Evolutionary conservation across 768 basidiomycete species (phyloP).

Genomic region (Krasilnikovozyma curviuscula): DNA sequence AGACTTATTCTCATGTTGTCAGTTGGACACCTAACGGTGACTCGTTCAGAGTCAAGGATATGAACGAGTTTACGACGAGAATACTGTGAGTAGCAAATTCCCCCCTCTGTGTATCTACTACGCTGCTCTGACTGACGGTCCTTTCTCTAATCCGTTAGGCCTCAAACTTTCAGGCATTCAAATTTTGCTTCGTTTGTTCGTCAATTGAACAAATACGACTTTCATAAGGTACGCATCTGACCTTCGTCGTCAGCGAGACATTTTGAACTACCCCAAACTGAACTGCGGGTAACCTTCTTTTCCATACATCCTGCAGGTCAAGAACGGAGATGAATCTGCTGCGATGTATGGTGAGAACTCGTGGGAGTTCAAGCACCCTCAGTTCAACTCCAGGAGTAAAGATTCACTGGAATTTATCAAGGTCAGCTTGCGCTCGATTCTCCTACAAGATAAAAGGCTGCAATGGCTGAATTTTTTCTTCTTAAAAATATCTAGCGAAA

Average conservation of each 20-base stretch:
- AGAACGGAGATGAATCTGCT: constrained; percentile 65
- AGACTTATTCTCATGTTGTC: constrained; percentile 48
- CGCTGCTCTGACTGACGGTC: background rate
- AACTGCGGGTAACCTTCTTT: background rate
- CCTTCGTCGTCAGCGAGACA: background rate
- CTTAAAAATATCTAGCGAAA: constrained; percentile 13
- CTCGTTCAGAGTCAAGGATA: constrained; percentile 86
- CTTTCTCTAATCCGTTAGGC: constrained; percentile 18
- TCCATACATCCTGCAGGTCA: constrained; percentile 31
- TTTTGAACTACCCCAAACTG: constrained; percentile 19
- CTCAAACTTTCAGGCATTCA: constrained; percentile 84
- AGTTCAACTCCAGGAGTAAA: constrained; percentile 38
- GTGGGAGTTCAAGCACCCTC: constrained; percentile 32
- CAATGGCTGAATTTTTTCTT: no score
- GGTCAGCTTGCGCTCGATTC: constrained; percentile 23
- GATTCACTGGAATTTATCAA: constrained; percentile 42
- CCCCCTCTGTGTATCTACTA: background rate
- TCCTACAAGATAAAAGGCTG: no score
- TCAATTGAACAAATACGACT: constrained; percentile 90
- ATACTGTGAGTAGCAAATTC: constrained; percentile 33
- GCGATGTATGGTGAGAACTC: constrained; percentile 35
- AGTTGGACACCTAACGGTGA: constrained; percentile 69
- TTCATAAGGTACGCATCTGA: constrained; percentile 49
- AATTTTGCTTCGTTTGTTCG: constrained; percentile 85
- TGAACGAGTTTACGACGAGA: constrained; percentile 82